phyloP scores from a whole-genome alignment of 805 yeast genomes.

The Candida maesae region DNA sequence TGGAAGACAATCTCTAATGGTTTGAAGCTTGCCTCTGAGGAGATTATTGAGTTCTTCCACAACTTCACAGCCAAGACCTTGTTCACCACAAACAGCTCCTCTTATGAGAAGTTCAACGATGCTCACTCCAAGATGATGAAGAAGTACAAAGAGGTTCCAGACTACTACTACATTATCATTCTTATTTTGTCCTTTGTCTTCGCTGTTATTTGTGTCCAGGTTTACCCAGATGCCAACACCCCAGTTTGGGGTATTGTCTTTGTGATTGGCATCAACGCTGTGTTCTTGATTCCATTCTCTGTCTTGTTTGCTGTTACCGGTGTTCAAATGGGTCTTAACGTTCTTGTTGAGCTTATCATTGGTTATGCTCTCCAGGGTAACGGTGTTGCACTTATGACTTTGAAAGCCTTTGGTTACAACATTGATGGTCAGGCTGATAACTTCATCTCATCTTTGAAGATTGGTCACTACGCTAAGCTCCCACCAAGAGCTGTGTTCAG shows the following conservation, averaged over 20 bases:
- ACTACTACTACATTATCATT: conserved; percentile 38
- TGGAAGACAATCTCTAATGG: conserved; percentile 32
- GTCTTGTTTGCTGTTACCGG: conserved; percentile 47
- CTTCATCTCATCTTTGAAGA: conserved; percentile 44
- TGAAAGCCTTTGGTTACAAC: conserved; percentile 53
- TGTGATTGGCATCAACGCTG: conserved; percentile 44
- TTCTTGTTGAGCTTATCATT: conserved; percentile 51
- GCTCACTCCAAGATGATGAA: conserved; percentile 46
- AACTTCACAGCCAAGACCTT: conserved; percentile 1
- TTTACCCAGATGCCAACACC: conserved; percentile 43
- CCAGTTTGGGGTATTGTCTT: conserved; percentile 61
- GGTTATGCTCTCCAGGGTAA: conserved; percentile 51
- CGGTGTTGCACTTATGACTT: conserved; percentile 48
- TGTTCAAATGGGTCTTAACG: conserved; percentile 43
- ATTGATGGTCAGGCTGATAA: conserved; percentile 63
- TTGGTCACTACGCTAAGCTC: conserved; percentile 49
- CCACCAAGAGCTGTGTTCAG: conserved; percentile 59
- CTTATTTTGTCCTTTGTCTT: conserved; percentile 40
- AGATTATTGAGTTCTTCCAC: conserved; percentile 4
- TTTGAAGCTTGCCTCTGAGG: conserved; percentile 8
- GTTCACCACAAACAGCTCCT: background rate
- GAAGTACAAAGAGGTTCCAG: conserved; percentile 58
- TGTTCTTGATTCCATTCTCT: conserved; percentile 49
- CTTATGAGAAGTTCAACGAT: conserved; percentile 14
- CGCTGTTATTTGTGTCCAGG: conserved; percentile 41